These are phyloP conservation scores for Polytrichum formosum DNA, from an alignment of 225 moss, liverwort and hornwort species.

Conservation along the genomic window DNA sequence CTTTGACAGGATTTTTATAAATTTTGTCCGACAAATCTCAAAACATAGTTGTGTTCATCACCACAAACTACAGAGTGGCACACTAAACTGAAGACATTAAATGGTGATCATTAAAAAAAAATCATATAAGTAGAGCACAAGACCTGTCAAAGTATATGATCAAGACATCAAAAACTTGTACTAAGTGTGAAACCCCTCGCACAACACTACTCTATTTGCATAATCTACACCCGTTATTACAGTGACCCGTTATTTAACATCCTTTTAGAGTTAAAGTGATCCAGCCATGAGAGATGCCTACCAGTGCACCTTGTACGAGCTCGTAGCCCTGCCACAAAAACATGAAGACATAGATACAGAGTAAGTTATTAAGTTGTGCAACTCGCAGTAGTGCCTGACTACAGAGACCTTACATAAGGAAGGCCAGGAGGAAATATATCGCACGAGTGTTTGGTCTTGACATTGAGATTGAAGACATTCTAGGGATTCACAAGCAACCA, in stretches of 20 bases:
- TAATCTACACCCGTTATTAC: too few relatives aligned
- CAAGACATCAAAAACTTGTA: not conserved
- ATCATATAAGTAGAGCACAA: not conserved
- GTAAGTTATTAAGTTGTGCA: not conserved
- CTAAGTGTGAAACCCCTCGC: too few relatives aligned
- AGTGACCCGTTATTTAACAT: too few relatives aligned
- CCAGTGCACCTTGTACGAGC: constrained; percentile 70
- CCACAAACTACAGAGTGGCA: not conserved
- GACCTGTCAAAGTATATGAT: not conserved
- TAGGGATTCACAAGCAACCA: not conserved
- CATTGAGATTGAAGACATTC: not conserved
- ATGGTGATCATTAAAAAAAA: not conserved
- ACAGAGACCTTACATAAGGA: not conserved
- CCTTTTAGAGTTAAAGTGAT: too few relatives aligned
- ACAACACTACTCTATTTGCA: too few relatives aligned
- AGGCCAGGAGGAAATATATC: not conserved
- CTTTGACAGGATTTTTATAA: not conserved
- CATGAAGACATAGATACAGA: not conserved
- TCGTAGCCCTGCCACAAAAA: constrained; percentile 47
- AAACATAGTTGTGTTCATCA: not conserved
- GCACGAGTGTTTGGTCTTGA: not conserved
- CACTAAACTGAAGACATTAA: not conserved
- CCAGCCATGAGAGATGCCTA: constrained; percentile 18
- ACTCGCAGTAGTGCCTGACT: not conserved
- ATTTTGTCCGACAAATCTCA: not conserved